phyloP scores from a whole-genome alignment of 2,329 filamentous ascomycete genomes.

The Gyromitra esculenta region DNA sequence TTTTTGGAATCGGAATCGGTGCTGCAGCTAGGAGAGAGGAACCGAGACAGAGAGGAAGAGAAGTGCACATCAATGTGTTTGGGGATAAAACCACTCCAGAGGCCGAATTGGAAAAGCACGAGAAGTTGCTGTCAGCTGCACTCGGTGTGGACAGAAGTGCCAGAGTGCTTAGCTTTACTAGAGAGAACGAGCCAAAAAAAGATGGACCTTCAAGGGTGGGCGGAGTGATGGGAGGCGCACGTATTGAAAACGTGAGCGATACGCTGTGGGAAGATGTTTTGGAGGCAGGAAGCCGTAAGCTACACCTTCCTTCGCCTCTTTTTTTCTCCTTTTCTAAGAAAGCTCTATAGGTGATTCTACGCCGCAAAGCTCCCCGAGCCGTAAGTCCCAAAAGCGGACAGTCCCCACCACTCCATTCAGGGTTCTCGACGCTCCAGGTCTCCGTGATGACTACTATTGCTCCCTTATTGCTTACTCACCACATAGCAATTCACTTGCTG shows the following conservation, averaged over 20 bases:
- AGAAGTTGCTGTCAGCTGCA: constrained; percentile 79
- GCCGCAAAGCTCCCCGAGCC: constrained; percentile 55
- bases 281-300: constrained; percentile 49
- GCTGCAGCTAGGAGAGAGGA: constrained; percentile 59
- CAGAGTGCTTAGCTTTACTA: constrained; percentile 70
- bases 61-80: constrained; percentile 69
- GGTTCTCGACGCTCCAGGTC: constrained; percentile 84
- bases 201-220: constrained; percentile 57
- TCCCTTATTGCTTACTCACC: constrained; percentile 86
- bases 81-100: constrained; percentile 63
- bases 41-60: constrained; percentile 48
- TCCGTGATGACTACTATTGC: constrained; percentile 97
- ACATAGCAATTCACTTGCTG: constrained; percentile 78
- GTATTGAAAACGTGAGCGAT: constrained; percentile 53
- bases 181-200: constrained; percentile 57
- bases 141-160: constrained; percentile 78
- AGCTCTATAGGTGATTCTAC: constrained; percentile 40
- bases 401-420: constrained; percentile 81
- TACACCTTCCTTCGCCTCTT: neutral
- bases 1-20: constrained; percentile 76
- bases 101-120: constrained; percentile 74
- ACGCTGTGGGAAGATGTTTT: constrained; percentile 49
- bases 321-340: constrained; percentile 38
- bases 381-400: constrained; percentile 59
- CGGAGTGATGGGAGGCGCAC: constrained; percentile 58